Conservation (phyloP, 2,329 filamentous ascomycete species). For the Chrysoporthe austroafricana region DNA sequence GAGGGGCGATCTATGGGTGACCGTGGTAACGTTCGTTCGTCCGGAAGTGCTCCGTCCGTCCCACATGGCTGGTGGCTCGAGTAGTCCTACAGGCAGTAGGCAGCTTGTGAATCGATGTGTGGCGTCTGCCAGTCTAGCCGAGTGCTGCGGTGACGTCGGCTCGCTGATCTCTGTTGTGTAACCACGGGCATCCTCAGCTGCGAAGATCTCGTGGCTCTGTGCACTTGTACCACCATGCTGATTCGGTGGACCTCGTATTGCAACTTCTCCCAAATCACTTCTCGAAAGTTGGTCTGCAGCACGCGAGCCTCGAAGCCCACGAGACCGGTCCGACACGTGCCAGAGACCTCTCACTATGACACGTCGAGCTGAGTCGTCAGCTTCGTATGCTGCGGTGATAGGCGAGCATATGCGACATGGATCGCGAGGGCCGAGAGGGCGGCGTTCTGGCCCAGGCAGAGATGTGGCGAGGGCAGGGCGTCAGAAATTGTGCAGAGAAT, state of each 20-base stretch:
- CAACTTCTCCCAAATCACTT: not conserved
- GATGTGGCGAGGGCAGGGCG: not conserved
- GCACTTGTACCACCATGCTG: not conserved
- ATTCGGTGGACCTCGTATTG: conserved; percentile 8
- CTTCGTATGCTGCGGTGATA: conserved; percentile 6
- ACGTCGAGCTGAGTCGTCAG: conserved; percentile 8
- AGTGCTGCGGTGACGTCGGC: not conserved
- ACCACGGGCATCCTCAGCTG: not conserved
- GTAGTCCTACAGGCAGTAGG: not conserved
- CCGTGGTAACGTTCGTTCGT: not conserved
- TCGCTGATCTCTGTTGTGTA: conserved; percentile 5
- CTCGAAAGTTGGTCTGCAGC: not conserved
- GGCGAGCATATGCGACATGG: not conserved
- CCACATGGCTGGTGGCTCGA: not conserved
- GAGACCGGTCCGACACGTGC: conserved; percentile 2
- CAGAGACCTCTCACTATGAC: conserved; percentile 6
- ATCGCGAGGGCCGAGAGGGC: not conserved
- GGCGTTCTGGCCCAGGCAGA: not conserved
- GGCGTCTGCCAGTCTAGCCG: not conserved
- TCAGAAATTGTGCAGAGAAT: not conserved
- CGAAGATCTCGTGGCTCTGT: not conserved
- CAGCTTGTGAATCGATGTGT: not conserved
- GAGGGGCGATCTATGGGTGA: not conserved
- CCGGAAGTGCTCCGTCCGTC: not conserved
- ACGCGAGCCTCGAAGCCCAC: not conserved